Conservation (phyloP, 495 filamentous ascomycete species). For the Trichodelitschia bisporula region DNA sequence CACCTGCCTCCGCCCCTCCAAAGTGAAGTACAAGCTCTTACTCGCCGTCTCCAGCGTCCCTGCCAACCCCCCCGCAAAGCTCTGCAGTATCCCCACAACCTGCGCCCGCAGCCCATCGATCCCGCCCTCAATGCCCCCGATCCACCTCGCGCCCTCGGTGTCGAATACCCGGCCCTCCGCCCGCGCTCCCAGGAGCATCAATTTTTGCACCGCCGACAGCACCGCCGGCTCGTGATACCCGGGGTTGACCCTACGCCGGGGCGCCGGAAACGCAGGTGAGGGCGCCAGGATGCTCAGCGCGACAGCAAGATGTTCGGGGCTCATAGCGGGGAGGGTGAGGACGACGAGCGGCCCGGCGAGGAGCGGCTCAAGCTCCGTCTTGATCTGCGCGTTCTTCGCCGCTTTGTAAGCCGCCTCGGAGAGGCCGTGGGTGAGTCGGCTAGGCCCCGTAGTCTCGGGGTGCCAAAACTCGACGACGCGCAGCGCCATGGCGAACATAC, state of each 20-base stretch:
- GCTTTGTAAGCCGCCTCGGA: slow-evolving; percentile 42
- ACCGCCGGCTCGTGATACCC: slow-evolving; percentile 54
- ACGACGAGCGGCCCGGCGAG: slow-evolving; percentile 57
- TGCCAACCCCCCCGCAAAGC: slow-evolving; percentile 47
- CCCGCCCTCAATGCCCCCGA: slow-evolving; percentile 63
- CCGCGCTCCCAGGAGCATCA: slow-evolving; percentile 64
- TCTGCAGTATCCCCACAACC: slow-evolving; percentile 53
- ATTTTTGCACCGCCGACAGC: slow-evolving; percentile 61
- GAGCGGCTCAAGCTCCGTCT: slow-evolving; percentile 39
- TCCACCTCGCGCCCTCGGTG: slow-evolving; percentile 50
- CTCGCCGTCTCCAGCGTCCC: slow-evolving; percentile 47
- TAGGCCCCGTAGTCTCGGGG: slow-evolving; percentile 16
- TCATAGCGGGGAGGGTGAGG: slow-evolving; percentile 58
- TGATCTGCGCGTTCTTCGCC: slow-evolving; percentile 24
- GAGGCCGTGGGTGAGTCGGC: slow-evolving; percentile 41
- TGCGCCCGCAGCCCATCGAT: slow-evolving; percentile 61
- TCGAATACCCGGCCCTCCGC: slow-evolving; percentile 70
- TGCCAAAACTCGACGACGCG: slow-evolving; percentile 71
- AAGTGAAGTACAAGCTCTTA: slow-evolving; percentile 57
- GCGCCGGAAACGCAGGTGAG: slow-evolving; percentile 47
- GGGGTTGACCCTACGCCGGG: slow-evolving; percentile 45
- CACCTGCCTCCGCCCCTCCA: slow-evolving; percentile 52
- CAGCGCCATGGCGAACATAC: slow-evolving; percentile 65
- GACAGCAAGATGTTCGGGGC: slow-evolving; percentile 56
- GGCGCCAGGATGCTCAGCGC: slow-evolving; percentile 54